Percentiles rank a stretch among this genome's conserved stretches.
Conservation (phyloP, 345 rosid species). For the Ceriops decandra region DNA sequence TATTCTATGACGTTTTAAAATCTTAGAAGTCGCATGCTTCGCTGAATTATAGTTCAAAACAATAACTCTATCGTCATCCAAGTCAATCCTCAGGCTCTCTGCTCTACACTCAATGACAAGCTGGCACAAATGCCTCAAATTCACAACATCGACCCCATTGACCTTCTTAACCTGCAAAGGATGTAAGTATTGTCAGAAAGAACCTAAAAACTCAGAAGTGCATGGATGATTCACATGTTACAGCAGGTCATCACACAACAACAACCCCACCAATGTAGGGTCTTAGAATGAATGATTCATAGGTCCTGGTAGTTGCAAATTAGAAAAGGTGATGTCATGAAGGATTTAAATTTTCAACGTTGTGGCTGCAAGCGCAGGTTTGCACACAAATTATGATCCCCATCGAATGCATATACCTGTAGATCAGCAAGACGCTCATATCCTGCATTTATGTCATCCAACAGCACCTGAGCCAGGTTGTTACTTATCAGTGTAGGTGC, state of each 20-base stretch:
- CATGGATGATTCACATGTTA: no score
- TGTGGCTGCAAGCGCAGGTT: not conserved
- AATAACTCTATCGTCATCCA: constrained; percentile 77
- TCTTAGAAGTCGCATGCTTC: constrained; percentile 57
- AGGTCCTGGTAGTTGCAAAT: not conserved
- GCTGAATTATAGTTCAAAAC: constrained; percentile 53
- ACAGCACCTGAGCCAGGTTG: constrained; percentile 59
- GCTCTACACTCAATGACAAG: constrained; percentile 54
- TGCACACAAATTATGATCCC: not conserved
- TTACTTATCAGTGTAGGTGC: constrained; percentile 14
- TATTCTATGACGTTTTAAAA: constrained; percentile 74
- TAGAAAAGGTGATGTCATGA: no score
- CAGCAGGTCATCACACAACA: not conserved
- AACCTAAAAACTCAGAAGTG: no score
- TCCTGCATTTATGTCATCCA: constrained; percentile 88
- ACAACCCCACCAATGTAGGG: not conserved
- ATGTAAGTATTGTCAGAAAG: no score
- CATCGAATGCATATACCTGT: constrained; percentile 41
- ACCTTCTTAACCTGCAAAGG: constrained; percentile 69
- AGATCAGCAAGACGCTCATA: constrained; percentile 83
- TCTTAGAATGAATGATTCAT: not conserved
- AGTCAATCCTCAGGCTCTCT: constrained; percentile 62
- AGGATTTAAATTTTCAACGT: no score
- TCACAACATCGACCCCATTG: constrained; percentile 60
- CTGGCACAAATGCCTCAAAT: constrained; percentile 67